Base-by-base conservation (phyloP, 768 basidiomycete genomes). In the Mycena pura region DNA sequence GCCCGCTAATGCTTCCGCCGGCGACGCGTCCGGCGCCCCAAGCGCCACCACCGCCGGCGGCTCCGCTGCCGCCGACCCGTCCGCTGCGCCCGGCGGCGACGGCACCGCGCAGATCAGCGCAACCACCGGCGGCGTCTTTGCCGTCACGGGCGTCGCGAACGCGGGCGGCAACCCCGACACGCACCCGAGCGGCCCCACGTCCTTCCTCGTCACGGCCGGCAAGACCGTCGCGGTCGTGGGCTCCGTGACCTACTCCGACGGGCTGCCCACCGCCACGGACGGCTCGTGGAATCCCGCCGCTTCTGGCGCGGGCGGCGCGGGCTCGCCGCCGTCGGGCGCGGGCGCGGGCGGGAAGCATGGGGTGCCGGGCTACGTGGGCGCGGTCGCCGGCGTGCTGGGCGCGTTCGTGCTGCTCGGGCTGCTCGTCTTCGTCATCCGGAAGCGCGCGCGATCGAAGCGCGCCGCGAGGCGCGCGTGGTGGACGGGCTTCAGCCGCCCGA, bases 191-290 rank as follows among this genome's bases (percentile, higher is more conserved):
- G 60, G 64, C 52, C 32, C 60, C 27, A 66, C 64, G 5, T 45
- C 25, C 13, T 27, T 56, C 52, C 21, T 57, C 17, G 39, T 61
- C 5, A 31, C 53, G 25, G 59, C 40, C 24, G 59, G 67, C 10
- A 65, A 61, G 47, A 66, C 64, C n/a, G 27, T 60, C 32, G 46
- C 60, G 25, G 56, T 63, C 4, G 39, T 59, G 17, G 64, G 60
- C 38, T 55, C 52, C 47, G 39, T 62, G 15, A 62, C 61, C 25
- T 55, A 38, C 53, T 38, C 43, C 31, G 46, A 53, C 38, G 62
- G 63, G 9, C 24, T 67, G 15, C 61, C 62, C 24, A 62, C 47
- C 11, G 47, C 28, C 54, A 48, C 66, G 24, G 28, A 45, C 51
- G 10, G n/a, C 21, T 11, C 43, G n/a, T 29, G 14, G 11, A 44